These are phyloP conservation scores for Colletotrichum sp. DNA, from an alignment of 2,329 filamentous ascomycete species.

Conservation along the genomic window DNA sequence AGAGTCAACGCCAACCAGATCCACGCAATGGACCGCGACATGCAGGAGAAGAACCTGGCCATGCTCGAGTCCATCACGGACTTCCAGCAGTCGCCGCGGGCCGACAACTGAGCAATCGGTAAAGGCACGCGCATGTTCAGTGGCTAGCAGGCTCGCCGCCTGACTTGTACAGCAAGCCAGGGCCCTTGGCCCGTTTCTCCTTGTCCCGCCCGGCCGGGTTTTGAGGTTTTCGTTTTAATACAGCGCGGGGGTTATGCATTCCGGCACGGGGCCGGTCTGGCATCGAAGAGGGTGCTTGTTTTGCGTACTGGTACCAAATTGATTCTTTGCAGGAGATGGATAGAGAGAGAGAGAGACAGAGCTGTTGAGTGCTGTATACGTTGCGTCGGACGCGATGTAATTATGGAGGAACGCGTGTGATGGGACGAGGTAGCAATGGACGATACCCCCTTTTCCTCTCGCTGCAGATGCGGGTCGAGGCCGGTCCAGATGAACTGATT, in stretches of 20 bases:
- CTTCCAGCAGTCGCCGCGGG: constrained; percentile 16
- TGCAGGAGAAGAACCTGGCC: constrained; percentile 58
- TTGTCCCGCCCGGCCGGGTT: constrained; percentile 7
- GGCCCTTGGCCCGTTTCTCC: constrained; percentile 13
- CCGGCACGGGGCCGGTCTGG: not conserved
- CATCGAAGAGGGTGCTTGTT: constrained; percentile 4
- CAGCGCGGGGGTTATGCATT: not conserved
- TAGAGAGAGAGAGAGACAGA: not conserved
- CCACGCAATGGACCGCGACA: constrained; percentile 59
- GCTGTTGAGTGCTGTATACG: not conserved
- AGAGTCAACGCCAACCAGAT: constrained; percentile 52
- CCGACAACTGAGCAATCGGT: constrained; percentile 1
- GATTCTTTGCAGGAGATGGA: not conserved
- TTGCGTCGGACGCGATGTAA: constrained; percentile 5
- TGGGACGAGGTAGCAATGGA: constrained; percentile 22
- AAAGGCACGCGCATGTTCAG: not conserved
- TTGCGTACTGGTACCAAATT: constrained; percentile 11
- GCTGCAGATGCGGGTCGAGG: not conserved
- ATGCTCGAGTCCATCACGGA: constrained; percentile 27
- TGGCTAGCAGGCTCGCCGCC: constrained; percentile 12
- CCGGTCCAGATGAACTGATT: not conserved
- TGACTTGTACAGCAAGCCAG: not conserved
- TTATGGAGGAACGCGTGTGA: constrained; percentile 15
- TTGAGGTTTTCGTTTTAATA: constrained; percentile 18
- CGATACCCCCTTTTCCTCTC: constrained; percentile 23